phyloP scores from a whole-genome alignment of 140 eudicot genomes.

The Bidens hawaiensis region DNA sequence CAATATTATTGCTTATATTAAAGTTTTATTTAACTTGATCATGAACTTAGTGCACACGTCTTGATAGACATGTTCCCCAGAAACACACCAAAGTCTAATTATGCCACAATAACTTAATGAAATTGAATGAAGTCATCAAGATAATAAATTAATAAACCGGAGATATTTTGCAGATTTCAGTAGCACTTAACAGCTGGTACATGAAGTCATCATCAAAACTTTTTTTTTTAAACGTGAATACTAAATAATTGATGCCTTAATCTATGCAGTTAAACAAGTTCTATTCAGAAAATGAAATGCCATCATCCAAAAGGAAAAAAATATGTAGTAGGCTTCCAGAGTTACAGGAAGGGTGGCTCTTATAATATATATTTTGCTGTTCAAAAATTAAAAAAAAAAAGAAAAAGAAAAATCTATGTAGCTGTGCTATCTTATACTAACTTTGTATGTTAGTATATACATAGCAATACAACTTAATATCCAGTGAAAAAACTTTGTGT shows the following conservation, averaged over 20 bases:
- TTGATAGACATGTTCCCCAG: conserved; percentile 25
- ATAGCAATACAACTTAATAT: no score
- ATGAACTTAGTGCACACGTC: conserved; percentile 23
- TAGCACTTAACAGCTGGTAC: neutral
- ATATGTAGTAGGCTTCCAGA: no score
- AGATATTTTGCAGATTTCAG: conserved; percentile 2
- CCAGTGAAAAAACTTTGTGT: no score
- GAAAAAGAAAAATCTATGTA: no score
- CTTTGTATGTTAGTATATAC: no score
- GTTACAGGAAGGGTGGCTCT: no score
- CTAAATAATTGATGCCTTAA: neutral
- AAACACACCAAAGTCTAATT: conserved; percentile 8
- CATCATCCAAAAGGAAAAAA: neutral
- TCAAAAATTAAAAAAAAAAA: no score
- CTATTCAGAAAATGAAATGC: neutral
- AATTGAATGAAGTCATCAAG: conserved; percentile 1
- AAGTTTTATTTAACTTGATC: neutral
- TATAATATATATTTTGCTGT: no score
- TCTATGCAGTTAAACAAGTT: neutral
- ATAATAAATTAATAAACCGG: conserved; percentile 4
- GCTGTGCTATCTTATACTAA: no score
- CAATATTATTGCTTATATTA: neutral
- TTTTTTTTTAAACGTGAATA: neutral
- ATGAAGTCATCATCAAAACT: neutral
- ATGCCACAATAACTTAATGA: neutral